Evolutionary conservation across 495 filamentous ascomycete genomes (phyloP).

Genomic region (Aspergillus carlsbadensis): DNA sequence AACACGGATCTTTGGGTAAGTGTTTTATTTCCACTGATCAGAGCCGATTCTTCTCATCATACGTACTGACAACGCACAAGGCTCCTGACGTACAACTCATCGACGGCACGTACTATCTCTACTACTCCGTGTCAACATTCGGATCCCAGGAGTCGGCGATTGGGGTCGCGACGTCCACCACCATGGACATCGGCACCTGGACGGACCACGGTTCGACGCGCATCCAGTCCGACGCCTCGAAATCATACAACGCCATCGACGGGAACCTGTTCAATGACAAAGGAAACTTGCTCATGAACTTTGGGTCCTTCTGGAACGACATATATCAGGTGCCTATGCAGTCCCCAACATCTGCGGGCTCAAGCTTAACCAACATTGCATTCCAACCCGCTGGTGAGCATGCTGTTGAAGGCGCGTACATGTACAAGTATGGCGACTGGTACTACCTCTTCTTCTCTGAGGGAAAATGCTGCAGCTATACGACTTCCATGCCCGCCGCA

Average conservation of each 20-base stretch:
- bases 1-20: constrained; percentile 65
- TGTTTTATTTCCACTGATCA: neutral
- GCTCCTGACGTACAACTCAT: constrained; percentile 64
- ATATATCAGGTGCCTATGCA: constrained; percentile 64
- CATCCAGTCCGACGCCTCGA: constrained; percentile 41
- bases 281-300: constrained; percentile 58
- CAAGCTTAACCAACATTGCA: constrained; percentile 48
- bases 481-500: constrained; percentile 44
- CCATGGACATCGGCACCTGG: constrained; percentile 62
- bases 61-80: too few species aligned
- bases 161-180: constrained; percentile 63
- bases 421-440: constrained; percentile 57
- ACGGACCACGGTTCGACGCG: constrained; percentile 51
- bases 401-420: constrained; percentile 58
- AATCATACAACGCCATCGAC: constrained; percentile 73
- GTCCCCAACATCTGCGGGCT: constrained; percentile 38
- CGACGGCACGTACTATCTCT: constrained; percentile 63
- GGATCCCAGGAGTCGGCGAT: constrained; percentile 66
- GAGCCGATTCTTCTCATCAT: neutral
- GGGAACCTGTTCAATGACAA: constrained; percentile 54
- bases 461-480: constrained; percentile 66
- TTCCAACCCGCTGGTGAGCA: constrained; percentile 52
- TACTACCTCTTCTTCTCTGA: constrained; percentile 72
- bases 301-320: constrained; percentile 71
- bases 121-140: constrained; percentile 69